phyloP scores from a whole-genome alignment of 345 rosid genomes.

The Sisymbrium altissimum region DNA sequence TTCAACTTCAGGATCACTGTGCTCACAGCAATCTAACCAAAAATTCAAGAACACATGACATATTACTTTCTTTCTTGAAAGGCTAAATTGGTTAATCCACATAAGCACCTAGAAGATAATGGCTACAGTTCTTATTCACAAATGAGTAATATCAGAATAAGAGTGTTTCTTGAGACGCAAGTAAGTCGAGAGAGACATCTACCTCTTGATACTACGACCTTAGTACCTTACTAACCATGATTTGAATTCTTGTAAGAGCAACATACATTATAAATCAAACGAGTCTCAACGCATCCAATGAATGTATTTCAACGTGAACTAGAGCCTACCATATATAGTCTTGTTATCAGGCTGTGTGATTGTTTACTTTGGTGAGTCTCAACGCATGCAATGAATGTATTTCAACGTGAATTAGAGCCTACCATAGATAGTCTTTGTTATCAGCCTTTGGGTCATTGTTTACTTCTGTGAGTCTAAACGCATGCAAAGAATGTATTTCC shows the following conservation, averaged over 20 bases:
- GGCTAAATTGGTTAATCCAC: not conserved
- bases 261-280: not conserved
- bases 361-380: too few relatives aligned
- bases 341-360: not conserved
- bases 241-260: not conserved
- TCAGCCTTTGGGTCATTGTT: not conserved
- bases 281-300: not conserved
- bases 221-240: not conserved
- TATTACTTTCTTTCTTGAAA: not conserved
- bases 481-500: not conserved
- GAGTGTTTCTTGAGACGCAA: slow-evolving; percentile 2
- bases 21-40: slow-evolving; percentile 42
- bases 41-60: not conserved
- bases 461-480: too few relatives aligned
- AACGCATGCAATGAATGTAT: not conserved
- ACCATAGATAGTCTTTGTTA: slow-evolving; percentile 30
- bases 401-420: not conserved
- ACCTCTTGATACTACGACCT: not conserved
- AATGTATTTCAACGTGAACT: not conserved
- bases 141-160: not conserved
- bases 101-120: not conserved
- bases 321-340: slow-evolving; percentile 24
- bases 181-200: not conserved
- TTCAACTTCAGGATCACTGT: slow-evolving; percentile 62
- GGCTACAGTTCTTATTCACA: not conserved